phyloP scores from a whole-genome alignment of 345 rosid species.

The Kernera saxatilis region DNA sequence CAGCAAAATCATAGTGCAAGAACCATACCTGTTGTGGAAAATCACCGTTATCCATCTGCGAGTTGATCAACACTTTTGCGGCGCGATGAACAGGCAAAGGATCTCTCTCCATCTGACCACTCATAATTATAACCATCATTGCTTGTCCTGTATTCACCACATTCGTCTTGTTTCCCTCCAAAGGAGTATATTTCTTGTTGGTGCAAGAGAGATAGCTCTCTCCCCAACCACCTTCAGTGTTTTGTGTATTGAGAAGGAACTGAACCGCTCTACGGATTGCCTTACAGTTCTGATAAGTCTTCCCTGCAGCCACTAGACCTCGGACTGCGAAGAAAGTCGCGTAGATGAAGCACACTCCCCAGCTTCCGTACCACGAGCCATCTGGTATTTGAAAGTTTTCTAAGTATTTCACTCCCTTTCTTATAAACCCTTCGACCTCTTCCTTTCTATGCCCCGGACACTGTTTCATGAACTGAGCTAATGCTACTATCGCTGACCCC shows the following conservation, averaged over 20 bases:
- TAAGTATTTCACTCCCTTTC: constrained; percentile 39
- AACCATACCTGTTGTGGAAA: constrained; percentile 12
- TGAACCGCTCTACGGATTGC: constrained; percentile 43
- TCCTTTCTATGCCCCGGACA: constrained; percentile 41
- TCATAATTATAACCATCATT: not conserved
- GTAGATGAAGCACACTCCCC: constrained; percentile 69
- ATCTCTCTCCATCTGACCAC: constrained; percentile 26
- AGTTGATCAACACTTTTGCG: constrained; percentile 10
- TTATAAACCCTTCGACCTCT: constrained; percentile 44
- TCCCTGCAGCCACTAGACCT: constrained; percentile 47
- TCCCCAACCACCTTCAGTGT: constrained; percentile 65
- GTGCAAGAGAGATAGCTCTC: constrained; percentile 59
- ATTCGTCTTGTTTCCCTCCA: not conserved
- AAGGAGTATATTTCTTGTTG: constrained; percentile 30
- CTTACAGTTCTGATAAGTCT: constrained; percentile 31
- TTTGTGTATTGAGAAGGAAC: constrained; percentile 47
- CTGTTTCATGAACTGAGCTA: constrained; percentile 39
- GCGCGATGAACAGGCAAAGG: constrained; percentile 16
- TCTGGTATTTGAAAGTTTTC: constrained; percentile 41
- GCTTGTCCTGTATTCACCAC: constrained; percentile 21
- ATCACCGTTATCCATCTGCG: constrained; percentile 15
- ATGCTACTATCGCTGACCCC: constrained; percentile 28
- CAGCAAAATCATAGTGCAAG: no score
- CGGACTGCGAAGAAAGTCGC: constrained; percentile 52
- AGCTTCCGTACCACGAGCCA: constrained; percentile 71